Conservation (phyloP, 1,139 yeast genomes). For the Entelexis paramagnoliae region DNA sequence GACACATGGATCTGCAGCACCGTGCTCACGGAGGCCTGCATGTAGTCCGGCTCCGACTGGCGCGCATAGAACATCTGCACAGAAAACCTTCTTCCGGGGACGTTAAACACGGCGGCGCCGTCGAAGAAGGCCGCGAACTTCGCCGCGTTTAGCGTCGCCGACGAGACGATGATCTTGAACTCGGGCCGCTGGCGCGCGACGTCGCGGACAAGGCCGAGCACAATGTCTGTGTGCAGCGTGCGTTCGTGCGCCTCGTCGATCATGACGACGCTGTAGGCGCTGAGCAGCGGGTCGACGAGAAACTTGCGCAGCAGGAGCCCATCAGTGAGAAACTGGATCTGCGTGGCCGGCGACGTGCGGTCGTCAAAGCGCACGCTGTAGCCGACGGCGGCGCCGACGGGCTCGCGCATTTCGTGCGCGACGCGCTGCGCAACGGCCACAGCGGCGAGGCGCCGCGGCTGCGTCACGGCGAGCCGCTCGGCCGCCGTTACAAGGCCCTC, state of each 20-base stretch:
- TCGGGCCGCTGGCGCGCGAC: conserved; percentile 52
- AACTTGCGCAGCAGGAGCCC: conserved; percentile 88
- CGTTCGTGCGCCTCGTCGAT: conserved; percentile 97
- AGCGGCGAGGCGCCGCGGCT: conserved; percentile 94
- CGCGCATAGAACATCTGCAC: conserved; percentile 79
- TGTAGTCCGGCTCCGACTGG: conserved; percentile 74
- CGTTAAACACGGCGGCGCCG: conserved; percentile 72
- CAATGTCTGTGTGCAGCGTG: conserved; percentile 83
- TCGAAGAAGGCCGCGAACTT: conserved; percentile 73
- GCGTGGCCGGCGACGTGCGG: conserved; percentile 49
- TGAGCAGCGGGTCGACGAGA: conserved; percentile 59
- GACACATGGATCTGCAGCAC: conserved; percentile 72
- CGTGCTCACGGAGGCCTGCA: conserved; percentile 74
- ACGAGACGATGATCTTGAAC: conserved; percentile 66
- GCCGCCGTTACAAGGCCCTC: conserved; percentile 56
- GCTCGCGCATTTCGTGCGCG: conserved; percentile 69
- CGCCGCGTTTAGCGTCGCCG: conserved; percentile 88
- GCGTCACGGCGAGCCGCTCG: conserved; percentile 71
- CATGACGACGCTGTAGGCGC: conserved; percentile 68
- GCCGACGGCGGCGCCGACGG: conserved; percentile 73
- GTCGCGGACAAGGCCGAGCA: conserved; percentile 71
- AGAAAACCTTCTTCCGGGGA: conserved; percentile 81
- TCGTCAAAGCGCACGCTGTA: conserved; percentile 84
- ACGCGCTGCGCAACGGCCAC: conserved; percentile 88
- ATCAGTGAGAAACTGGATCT: conserved; percentile 81